A percentile compares a stretch with the other conserved stretches of the same genome.
Conservation (phyloP, 129 eudicot genomes). For the Rutidosis leptorrhynchoides region DNA sequence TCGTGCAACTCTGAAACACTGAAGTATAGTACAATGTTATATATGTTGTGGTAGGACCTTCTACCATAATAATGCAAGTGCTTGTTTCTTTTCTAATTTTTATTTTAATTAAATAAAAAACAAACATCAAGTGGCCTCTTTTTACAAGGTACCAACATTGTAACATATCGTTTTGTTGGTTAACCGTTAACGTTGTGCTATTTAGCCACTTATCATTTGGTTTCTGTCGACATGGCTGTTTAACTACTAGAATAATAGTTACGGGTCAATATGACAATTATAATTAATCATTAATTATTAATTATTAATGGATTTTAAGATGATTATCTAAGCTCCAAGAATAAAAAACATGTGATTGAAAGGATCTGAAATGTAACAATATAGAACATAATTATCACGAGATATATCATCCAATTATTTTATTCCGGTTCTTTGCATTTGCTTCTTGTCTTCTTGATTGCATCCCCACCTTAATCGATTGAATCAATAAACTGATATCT, state of each 20-base stretch:
- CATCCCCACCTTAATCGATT: conserved; percentile 32
- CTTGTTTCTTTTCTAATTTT: conserved; percentile 15
- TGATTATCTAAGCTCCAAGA: no score
- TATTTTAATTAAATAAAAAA: conserved; percentile 25
- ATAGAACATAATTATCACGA: conserved; percentile 7
- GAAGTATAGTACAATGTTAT: conserved; percentile 37
- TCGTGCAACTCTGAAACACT: conserved; percentile 71
- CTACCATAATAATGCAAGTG: conserved; percentile 36
- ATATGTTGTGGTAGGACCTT: conserved; percentile 29
- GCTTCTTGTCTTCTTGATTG: conserved; percentile 34
- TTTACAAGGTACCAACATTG: neutral
- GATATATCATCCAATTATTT: conserved; percentile 26
- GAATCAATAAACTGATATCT: neutral
- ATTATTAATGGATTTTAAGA: no score
- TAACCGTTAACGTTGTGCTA: neutral
- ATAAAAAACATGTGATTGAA: no score
- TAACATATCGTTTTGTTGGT: conserved; percentile 4
- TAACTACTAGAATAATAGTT: neutral
- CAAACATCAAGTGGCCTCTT: conserved; percentile 35
- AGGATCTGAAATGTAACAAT: no score
- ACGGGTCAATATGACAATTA: neutral
- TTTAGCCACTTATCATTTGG: neutral
- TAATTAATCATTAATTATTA: no score
- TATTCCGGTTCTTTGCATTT: conserved; percentile 32
- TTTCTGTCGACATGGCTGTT: neutral